Percentiles rank a stretch among this genome's conserved stretches.
These are phyloP conservation scores for Pseudevernia furfuracea DNA, from an alignment of 495 filamentous ascomycete genomes.

Conservation along the genomic window DNA sequence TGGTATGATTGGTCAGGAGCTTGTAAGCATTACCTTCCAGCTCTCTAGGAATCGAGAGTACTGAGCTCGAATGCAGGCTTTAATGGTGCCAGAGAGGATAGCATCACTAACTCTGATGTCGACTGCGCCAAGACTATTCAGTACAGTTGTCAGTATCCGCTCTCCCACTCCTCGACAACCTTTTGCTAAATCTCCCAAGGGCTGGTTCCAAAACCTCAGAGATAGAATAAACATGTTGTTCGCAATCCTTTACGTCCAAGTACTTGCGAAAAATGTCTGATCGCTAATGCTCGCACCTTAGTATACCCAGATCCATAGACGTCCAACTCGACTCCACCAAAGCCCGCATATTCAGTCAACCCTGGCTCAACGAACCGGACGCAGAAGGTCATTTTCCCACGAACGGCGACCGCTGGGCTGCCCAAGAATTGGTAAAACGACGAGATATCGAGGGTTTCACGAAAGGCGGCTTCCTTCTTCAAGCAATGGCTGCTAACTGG, in stretches of 20 bases:
- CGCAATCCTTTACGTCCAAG: background rate
- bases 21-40: slow-evolving; percentile 34
- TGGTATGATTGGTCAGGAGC: slow-evolving; percentile 85
- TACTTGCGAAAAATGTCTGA: background rate
- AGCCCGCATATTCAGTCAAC: slow-evolving; percentile 49
- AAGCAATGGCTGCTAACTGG: slow-evolving; percentile 71
- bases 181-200: slow-evolving; percentile 21
- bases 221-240: slow-evolving; percentile 55
- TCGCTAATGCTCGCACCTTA: slow-evolving; percentile 12
- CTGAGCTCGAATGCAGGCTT: slow-evolving; percentile 34
- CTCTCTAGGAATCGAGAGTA: too few relatives aligned
- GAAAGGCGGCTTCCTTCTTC: slow-evolving; percentile 61
- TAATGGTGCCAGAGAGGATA: slow-evolving; percentile 54
- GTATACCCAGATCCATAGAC: slow-evolving; percentile 62
- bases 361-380: slow-evolving; percentile 57
- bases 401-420: slow-evolving; percentile 72
- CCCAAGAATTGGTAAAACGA: slow-evolving; percentile 64
- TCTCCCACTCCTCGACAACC: background rate
- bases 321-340: slow-evolving; percentile 47
- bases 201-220: slow-evolving; percentile 56
- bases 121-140: slow-evolving; percentile 64
- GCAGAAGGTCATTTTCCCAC: slow-evolving; percentile 54
- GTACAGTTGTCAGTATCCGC: slow-evolving; percentile 36
- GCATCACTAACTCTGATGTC: slow-evolving; percentile 59
- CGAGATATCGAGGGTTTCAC: slow-evolving; percentile 47